Evolutionary conservation across 495 filamentous ascomycete species (phyloP).

Genomic region (Pseudoneurospora amorphoporcata): DNA sequence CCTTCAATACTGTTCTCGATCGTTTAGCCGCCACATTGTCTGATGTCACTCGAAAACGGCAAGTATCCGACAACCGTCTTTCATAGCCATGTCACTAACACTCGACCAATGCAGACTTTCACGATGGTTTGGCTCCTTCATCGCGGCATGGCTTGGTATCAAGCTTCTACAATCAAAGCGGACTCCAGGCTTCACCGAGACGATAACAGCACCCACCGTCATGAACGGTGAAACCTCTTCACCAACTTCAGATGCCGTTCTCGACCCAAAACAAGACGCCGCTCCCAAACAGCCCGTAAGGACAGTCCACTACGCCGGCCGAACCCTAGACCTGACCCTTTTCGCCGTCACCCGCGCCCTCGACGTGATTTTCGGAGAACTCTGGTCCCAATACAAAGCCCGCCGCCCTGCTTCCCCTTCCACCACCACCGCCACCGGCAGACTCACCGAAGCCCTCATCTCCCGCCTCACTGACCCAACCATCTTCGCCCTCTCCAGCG

Average conservation of each 20-base stretch:
- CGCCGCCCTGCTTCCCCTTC: slow-evolving; percentile 25
- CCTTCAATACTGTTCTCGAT: slow-evolving; percentile 17
- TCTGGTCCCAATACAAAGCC: slow-evolving; percentile 46
- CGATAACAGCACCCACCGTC: slow-evolving; percentile 2
- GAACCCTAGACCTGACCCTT: slow-evolving; percentile 78
- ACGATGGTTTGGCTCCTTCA: slow-evolving; percentile 39
- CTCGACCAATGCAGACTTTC: slow-evolving; percentile 24
- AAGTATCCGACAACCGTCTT: neutral
- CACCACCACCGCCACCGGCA: slow-evolving; percentile 27
- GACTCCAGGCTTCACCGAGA: slow-evolving; percentile 31
- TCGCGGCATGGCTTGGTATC: slow-evolving; percentile 41
- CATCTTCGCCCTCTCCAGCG: slow-evolving; percentile 65
- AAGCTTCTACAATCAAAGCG: slow-evolving; percentile 36
- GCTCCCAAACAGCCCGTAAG: slow-evolving; percentile 3
- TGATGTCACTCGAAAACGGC: slow-evolving; percentile 22
- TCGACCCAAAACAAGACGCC: neutral
- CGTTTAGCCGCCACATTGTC: slow-evolving; percentile 15
- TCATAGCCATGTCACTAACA: neutral
- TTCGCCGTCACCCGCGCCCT: slow-evolving; percentile 68
- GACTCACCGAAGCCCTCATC: slow-evolving; percentile 34
- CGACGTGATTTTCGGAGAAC: slow-evolving; percentile 56
- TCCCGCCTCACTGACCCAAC: slow-evolving; percentile 53
- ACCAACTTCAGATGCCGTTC: neutral
- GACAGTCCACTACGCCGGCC: slow-evolving; percentile 49
- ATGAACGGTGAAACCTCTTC: neutral